Evolutionary conservation across 768 basidiomycete species (phyloP).

Genomic region (Galerina sulciceps): DNA sequence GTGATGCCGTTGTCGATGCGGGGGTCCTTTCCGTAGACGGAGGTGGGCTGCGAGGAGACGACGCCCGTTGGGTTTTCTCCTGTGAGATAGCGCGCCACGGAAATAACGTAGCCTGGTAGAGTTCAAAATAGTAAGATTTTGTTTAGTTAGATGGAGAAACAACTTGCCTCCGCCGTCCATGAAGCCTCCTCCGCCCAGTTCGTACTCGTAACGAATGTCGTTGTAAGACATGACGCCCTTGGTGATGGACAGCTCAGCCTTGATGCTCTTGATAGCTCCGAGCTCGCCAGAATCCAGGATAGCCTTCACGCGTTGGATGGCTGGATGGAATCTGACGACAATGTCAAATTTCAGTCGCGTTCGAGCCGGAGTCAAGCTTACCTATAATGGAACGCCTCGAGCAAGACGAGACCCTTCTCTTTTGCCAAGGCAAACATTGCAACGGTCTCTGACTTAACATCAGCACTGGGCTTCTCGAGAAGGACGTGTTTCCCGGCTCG

Average conservation of each 20-base stretch:
- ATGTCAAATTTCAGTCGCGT: too few relatives aligned
- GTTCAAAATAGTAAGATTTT: too few relatives aligned
- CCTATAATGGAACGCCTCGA: conserved; percentile 62
- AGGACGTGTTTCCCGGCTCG: conserved; percentile 69
- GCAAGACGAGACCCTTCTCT: conserved; percentile 51
- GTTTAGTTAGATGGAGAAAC: too few relatives aligned
- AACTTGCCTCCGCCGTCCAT: conserved; percentile 47
- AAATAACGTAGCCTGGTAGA: not conserved
- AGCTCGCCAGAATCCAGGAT: conserved; percentile 62
- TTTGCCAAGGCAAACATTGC: conserved; percentile 36
- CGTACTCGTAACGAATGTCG: conserved; percentile 58
- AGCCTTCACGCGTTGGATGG: conserved; percentile 54
- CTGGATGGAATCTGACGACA: conserved; percentile 56
- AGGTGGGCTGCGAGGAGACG: conserved; percentile 23
- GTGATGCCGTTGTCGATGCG: conserved; percentile 45
- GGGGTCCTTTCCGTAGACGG: conserved; percentile 42
- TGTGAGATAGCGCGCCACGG: conserved; percentile 26
- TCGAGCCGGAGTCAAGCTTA: too few relatives aligned
- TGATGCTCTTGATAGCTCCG: conserved; percentile 51
- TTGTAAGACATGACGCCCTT: conserved; percentile 31
- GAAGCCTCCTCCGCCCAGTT: conserved; percentile 61
- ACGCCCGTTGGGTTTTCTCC: not conserved
- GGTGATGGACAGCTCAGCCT: conserved; percentile 34
- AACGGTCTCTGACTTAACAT: conserved; percentile 2
- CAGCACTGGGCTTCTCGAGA: conserved; percentile 60